phyloP scores from a whole-genome alignment of 1,284 basidiomycete species.

The Trichosporon sp. region DNA sequence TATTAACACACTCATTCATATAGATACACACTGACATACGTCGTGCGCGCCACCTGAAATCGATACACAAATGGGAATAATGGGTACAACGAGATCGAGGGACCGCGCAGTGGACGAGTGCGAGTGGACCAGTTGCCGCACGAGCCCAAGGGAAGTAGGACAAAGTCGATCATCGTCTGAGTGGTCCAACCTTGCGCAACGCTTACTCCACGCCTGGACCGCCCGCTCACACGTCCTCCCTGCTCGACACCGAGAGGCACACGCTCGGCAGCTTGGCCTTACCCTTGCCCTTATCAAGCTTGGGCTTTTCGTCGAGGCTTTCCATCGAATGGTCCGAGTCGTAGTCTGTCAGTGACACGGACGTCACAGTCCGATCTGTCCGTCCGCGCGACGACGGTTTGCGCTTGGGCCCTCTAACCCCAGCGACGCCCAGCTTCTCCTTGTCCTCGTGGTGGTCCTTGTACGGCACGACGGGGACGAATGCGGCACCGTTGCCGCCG shows the following conservation, averaged over 20 bases:
- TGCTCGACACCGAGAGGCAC: not conserved
- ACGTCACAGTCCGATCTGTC: not conserved
- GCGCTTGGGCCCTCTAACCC: not conserved
- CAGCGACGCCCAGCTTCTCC: not conserved
- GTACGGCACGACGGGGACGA: not conserved
- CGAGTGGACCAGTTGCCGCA: too few relatives aligned
- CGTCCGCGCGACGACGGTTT: not conserved
- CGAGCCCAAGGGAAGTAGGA: not conserved
- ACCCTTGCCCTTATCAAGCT: not conserved
- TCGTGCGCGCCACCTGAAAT: not conserved
- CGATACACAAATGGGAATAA: not conserved
- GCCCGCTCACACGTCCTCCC: not conserved
- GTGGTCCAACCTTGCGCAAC: too few relatives aligned
- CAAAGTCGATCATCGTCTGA: not conserved
- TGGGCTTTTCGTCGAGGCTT: not conserved
- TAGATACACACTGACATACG: not conserved
- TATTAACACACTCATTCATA: not conserved
- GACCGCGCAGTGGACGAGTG: too few relatives aligned
- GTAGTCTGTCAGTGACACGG: conserved; percentile 1
- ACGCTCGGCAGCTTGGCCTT: not conserved
- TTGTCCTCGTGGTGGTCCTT: not conserved
- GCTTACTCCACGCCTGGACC: not conserved
- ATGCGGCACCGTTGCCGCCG: not conserved
- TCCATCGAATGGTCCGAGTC: not conserved
- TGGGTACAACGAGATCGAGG: not conserved